Base-by-base conservation (phyloP, 768 basidiomycete species). In the Boletus rubroflammeus region DNA sequence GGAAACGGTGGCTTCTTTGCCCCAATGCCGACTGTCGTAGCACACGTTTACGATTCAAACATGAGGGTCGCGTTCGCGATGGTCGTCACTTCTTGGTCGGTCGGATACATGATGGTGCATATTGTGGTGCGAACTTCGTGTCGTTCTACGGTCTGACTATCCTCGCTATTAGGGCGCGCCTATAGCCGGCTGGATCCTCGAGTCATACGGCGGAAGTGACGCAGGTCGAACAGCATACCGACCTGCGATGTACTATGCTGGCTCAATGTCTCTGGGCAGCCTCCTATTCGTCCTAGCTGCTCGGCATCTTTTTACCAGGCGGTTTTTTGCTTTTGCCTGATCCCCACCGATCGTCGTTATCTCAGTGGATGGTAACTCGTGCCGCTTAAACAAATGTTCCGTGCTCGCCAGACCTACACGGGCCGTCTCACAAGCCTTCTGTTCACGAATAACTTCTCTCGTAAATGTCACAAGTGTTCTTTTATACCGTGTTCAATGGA, bases 1-100 rank as follows among this genome's bases (percentile, higher is more conserved):
- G 67, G 67, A 36, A 71, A 69, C 31, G 69, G 67, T 13, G 69
- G 65, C 3, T 73, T 73, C 57, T 72, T 70, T 46, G 64, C 70
- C 41, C 67, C 67, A 4, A 69, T 70, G 59, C 71, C 69, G 1
- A 67, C 57, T 1, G 70, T 73, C 28, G 62, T 73, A 0, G 67
- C 63, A 2, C 57, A 66, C 21, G 40, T 69, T 10, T 74, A 69
- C 49, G 67, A 65, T 23, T 38, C 62, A n/a, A 66, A 70, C 25
- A 56, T 70, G 19, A 54, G 66, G n/a, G 60, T 63, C 19, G 70
- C 71, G 1, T 65, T 74, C 34, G 67, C 67, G n/a, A 71, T 73
- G 71, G 56, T 70, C 29, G 61, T 68, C 28, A 66, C 66, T 0
- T 71, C 67, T 4, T 71, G 68, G 69, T 62, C 62, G 0, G 56